Evolutionary conservation across 768 basidiomycete species (phyloP).

Genomic region (Russula abietina): DNA sequence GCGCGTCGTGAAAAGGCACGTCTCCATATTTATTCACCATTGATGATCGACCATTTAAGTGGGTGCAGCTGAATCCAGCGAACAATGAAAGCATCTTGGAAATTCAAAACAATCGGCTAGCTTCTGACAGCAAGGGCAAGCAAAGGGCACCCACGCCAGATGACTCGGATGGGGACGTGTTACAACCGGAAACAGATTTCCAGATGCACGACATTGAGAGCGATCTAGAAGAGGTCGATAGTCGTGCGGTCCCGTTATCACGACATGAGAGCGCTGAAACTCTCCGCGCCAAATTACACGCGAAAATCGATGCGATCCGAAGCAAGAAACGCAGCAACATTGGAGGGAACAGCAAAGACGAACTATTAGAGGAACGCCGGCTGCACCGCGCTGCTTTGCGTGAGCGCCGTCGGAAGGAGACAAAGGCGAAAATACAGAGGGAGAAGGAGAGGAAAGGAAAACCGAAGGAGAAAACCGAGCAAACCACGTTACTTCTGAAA

Average conservation of each 20-base stretch:
- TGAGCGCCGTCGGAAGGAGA: conserved; percentile 79
- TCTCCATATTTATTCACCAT: neutral
- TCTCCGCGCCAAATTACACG: conserved; percentile 69
- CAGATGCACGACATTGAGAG: conserved; percentile 30
- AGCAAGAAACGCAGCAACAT: conserved; percentile 31
- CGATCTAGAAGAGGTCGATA: conserved; percentile 33
- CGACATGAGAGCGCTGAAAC: conserved; percentile 52
- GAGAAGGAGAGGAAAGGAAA: conserved; percentile 51
- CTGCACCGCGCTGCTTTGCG: conserved; percentile 73
- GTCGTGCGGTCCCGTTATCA: conserved; percentile 54
- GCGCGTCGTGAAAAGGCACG: conserved; percentile 81
- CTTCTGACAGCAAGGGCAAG: conserved; percentile 39
- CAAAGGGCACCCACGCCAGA: conserved; percentile 38
- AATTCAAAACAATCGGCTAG: conserved; percentile 25
- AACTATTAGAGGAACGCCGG: conserved; percentile 73
- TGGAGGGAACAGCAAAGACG: conserved; percentile 66
- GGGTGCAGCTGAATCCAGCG: conserved; percentile 80
- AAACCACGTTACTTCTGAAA: conserved; percentile 46
- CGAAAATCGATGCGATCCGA: conserved; percentile 67
- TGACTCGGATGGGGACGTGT: conserved; percentile 30
- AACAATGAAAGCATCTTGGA: conserved; percentile 79
- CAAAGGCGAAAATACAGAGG: conserved; percentile 69
- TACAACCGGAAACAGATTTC: conserved; percentile 38
- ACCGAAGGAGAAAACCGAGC: conserved; percentile 39
- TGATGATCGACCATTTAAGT: neutral